Evolutionary conservation across 1,284 basidiomycete genomes (phyloP).

Genomic region (Caloboletus firmus): DNA sequence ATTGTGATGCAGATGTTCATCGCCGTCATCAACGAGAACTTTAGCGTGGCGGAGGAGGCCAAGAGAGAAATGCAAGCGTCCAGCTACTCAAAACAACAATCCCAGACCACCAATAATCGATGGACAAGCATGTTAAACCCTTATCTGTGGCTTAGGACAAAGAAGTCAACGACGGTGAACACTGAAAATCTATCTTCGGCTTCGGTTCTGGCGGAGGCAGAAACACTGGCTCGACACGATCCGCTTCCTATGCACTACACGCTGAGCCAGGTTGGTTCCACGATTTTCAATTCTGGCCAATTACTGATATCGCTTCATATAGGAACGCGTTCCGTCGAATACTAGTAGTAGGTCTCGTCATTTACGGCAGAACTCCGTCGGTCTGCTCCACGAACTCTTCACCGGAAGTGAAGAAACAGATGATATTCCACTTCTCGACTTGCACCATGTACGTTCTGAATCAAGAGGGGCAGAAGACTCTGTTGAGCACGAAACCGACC

Average conservation of each 20-base stretch:
- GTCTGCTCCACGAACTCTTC: conserved; percentile 64
- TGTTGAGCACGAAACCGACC: conserved; percentile 65
- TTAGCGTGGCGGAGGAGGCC: conserved; percentile 88
- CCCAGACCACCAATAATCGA: conserved; percentile 50
- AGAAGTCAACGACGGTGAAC: conserved; percentile 68
- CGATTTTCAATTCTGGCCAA: background rate
- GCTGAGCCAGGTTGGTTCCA: conserved; percentile 27
- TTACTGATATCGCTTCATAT: conserved; percentile 8
- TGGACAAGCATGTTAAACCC: conserved; percentile 87
- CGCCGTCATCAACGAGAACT: conserved; percentile 98
- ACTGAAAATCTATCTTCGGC: conserved; percentile 72
- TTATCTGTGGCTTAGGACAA: conserved; percentile 76
- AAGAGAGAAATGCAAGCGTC: conserved; percentile 84
- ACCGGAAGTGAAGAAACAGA: conserved; percentile 57
- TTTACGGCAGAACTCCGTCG: conserved; percentile 56
- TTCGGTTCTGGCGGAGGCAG: conserved; percentile 75
- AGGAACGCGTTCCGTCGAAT: conserved; percentile 15
- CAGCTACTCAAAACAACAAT: conserved; percentile 60
- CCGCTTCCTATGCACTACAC: conserved; percentile 39
- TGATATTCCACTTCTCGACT: conserved; percentile 61
- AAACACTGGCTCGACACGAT: conserved; percentile 68
- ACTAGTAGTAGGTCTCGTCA: conserved; percentile 40
- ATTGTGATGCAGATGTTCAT: conserved; percentile 98
- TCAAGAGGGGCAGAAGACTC: conserved; percentile 42
- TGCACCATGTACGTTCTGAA: conserved; percentile 49